Base-by-base conservation (phyloP, 1,139 yeast genomes). In the Kodamaea fungicola region DNA sequence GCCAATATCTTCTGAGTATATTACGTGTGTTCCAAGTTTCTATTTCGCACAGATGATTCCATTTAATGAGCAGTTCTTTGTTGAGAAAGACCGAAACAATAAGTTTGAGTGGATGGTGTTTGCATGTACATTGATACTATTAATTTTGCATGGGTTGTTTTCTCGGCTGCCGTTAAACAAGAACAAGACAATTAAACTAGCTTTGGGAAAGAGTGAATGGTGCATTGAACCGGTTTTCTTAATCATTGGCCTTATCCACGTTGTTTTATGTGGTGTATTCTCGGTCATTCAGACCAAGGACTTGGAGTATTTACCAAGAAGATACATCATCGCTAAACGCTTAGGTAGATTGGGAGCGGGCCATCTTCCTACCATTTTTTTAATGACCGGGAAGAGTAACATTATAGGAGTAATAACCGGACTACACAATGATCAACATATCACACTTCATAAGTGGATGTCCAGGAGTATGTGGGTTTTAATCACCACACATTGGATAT, bases 391-490 rank as follows among this genome's bases (percentile, higher is more conserved):
- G 19, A 72, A 71, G 42, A 64, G 70, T 42, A 74, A 72, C 43
- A 43, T 70, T 9, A 42, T 74, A 1, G 56, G 71, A 2, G 52
- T 67, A 2, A 38, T 71, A 4, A 54, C 74, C 1, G 79, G 79
- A 1, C 55, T 74, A 28, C 59, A 69, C 12, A 66, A 59, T 37
- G 77, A 72, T 40, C 55, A 70, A 35, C 42, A 69, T 3, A 50
- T 55, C 2, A 54, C 65, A 25, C 49, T 72, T 23, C 79, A 74
- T 45, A 60, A 62, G 32, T 72, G 78, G 78, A 49, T 72, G 25
- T 66, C 74, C 10, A 54, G 76, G 30, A 49, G 57, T 12, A 57
- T 69, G 55, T 71, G 71, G 57, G 34, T 50, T 3, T 53, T 67
- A 57, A 54, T 65, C n/a, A 57, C 65, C 2, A 45, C 62, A 5